Evolutionary conservation across 2,329 filamentous ascomycete species (phyloP), one percentile per base, ranked within the genome.

Genomic region (Fusarium miscanthi): DNA sequence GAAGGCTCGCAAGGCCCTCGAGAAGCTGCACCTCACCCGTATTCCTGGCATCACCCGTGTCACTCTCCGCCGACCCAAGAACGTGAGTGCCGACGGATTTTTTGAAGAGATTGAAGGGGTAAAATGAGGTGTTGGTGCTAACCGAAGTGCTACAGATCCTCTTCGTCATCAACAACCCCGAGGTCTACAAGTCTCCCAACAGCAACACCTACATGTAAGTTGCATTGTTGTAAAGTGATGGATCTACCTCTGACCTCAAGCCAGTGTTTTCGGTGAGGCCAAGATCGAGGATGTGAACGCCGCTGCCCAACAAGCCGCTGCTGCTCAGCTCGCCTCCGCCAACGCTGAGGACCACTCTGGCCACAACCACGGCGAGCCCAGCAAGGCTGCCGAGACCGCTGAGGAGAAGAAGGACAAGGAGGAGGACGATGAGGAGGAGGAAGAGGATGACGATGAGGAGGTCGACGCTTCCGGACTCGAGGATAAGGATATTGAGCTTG

Each of bases 221-320:
- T 43, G 43, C 35, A 17, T n/a, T 42, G 33, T 21, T 49, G 38
- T 23, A 21, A 21, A 41, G 5, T 13, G 25, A 31, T 25, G 27
- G 30, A 42, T 23, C 37, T 11, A 5, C 33, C 21, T 49, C 48
- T 68, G 35, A 59, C 49, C 60, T 70, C 35, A 46, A 48, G 25
- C n/a, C 78, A 98, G 95, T 87, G 97, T 98, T 85, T 99, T 99
- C 84, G 96, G 96, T 85, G 97, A 99, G 90, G 96, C 97, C 83
- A 99, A 99, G 93, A 98, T 99, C 77, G 96, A 99, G 91, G 97
- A 99, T 86, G 90, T 98, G 81, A 99, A 98, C 92, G 97, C 96
- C 80, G 94, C 95, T 83, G 95, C 95, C 80, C 96, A 98, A 88
- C 94, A 95, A 80, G 94, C 93, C 78, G 96, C 96, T 79, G 95